phyloP scores from a whole-genome alignment of 1,284 basidiomycete species.

The Papiliotrema flavescens region DNA sequence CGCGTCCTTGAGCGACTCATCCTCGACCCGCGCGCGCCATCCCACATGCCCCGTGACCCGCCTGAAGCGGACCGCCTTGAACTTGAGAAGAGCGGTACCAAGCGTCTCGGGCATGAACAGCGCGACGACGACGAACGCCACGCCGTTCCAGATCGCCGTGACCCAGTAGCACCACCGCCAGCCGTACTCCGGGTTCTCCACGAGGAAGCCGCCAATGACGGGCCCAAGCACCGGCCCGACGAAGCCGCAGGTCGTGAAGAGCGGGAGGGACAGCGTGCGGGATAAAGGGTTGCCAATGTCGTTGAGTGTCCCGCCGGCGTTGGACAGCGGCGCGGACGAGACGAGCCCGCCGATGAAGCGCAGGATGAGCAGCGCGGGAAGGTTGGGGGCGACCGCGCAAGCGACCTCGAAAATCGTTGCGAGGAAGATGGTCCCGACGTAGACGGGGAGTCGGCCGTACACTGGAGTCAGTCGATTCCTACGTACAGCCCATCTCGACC shows the following conservation, averaged over 20 bases:
- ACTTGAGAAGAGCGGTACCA: slow-evolving; percentile 18
- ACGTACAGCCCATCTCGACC: not conserved
- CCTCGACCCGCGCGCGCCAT: slow-evolving; percentile 25
- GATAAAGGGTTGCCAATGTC: slow-evolving; percentile 21
- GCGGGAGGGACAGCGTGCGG: slow-evolving; percentile 18
- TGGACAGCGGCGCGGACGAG: slow-evolving; percentile 22
- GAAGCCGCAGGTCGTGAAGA: slow-evolving; percentile 24
- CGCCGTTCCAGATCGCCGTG: slow-evolving; percentile 22
- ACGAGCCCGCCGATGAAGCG: slow-evolving; percentile 24
- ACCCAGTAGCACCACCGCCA: slow-evolving; percentile 32
- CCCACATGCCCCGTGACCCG: slow-evolving; percentile 13
- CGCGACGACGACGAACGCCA: slow-evolving; percentile 13
- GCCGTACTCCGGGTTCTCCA: slow-evolving; percentile 8
- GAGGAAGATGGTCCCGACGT: slow-evolving; percentile 19
- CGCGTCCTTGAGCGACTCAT: slow-evolving; percentile 20
- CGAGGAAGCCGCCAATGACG: slow-evolving; percentile 21
- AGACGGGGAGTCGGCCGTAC: slow-evolving; percentile 27
- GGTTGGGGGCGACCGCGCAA: slow-evolving; percentile 15
- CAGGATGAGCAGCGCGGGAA: slow-evolving; percentile 17
- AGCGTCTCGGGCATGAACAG: slow-evolving; percentile 30
- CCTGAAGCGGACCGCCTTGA: slow-evolving; percentile 19
- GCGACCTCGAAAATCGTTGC: slow-evolving; percentile 24
- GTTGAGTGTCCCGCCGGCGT: slow-evolving; percentile 25
- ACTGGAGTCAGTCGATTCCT: slow-evolving; percentile 11
- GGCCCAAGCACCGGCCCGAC: slow-evolving; percentile 21